These are phyloP conservation scores for Coemansia sp. DNA, from an alignment of 192 early-diverging fungal species.

Conservation along the genomic window DNA sequence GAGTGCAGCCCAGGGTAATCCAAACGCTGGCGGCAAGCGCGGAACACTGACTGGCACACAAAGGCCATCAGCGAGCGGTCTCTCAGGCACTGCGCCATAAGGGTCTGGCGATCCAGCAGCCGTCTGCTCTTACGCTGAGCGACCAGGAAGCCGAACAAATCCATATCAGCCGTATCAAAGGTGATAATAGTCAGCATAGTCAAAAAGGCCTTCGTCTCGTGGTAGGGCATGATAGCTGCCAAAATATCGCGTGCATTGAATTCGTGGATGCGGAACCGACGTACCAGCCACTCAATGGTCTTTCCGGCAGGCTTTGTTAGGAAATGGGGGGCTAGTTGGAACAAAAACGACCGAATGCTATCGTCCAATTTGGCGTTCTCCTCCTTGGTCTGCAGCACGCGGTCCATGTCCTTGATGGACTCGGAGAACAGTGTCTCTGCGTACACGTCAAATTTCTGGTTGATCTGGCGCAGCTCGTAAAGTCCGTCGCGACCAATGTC, in stretches of 20 bases:
- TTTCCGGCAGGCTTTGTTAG: constrained; percentile 82
- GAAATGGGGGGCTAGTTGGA: constrained; percentile 80
- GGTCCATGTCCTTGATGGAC: constrained; percentile 73
- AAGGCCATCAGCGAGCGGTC: constrained; percentile 75
- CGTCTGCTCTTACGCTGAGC: constrained; percentile 48
- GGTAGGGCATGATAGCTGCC: constrained; percentile 83
- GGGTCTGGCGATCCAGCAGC: constrained; percentile 64
- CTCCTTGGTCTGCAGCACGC: constrained; percentile 72
- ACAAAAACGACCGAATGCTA: constrained; percentile 71
- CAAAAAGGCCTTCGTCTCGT: constrained; percentile 87
- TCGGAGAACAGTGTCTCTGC: constrained; percentile 78
- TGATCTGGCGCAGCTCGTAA: constrained; percentile 65
- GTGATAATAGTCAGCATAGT: constrained; percentile 74
- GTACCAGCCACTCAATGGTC: constrained; percentile 88
- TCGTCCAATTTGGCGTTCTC: constrained; percentile 80
- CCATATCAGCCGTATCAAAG: constrained; percentile 57
- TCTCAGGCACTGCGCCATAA: constrained; percentile 68
- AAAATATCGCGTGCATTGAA: constrained; percentile 80
- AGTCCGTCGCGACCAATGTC: constrained; percentile 80
- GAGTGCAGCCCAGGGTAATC: constrained; percentile 42
- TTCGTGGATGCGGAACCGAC: constrained; percentile 81
- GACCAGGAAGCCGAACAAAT: constrained; percentile 40
- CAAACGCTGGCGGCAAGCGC: constrained; percentile 26
- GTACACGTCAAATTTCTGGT: constrained; percentile 64
- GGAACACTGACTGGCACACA: constrained; percentile 64